A percentile compares a stretch with the other conserved stretches of the same genome.
Conservation (phyloP, 2,329 filamentous ascomycete genomes). For the Lizonia empirigonia region DNA sequence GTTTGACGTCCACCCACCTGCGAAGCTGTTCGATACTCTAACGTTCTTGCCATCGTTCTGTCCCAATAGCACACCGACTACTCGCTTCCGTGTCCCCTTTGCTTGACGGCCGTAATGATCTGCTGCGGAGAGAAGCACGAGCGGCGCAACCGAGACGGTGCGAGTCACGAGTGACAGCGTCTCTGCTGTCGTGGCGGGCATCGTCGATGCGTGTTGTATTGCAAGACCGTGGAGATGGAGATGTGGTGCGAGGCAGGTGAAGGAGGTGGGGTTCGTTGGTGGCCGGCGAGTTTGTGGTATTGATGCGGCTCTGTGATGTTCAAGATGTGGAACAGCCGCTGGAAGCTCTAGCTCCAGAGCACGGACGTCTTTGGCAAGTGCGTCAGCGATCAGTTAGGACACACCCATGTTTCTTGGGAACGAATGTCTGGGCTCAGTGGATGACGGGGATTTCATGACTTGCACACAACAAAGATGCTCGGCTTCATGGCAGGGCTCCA, state of each 20-base stretch:
- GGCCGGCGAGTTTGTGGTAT: conserved; percentile 28
- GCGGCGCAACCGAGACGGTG: conserved; percentile 94
- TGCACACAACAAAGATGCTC: no score
- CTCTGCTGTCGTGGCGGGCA: conserved; percentile 97
- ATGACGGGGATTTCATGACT: no score
- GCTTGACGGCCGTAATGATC: conserved; percentile 97
- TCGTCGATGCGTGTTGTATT: conserved; percentile 49
- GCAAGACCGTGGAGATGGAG: conserved; percentile 4
- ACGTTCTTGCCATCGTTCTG: conserved; percentile 97
- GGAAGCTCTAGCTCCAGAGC: conserved; percentile 23
- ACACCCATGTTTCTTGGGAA: no score
- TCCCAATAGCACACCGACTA: conserved; percentile 91
- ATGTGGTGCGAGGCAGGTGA: conserved; percentile 2
- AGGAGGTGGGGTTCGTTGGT: conserved; percentile 19
- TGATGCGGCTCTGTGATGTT: conserved; percentile 45
- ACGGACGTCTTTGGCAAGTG: conserved; percentile 15
- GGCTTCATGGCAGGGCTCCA: no score
- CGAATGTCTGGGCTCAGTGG: no score
- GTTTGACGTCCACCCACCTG: conserved; percentile 64
- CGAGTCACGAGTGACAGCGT: conserved; percentile 92
- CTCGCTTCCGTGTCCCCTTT: conserved; percentile 85
- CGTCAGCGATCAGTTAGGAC: conserved; percentile 27
- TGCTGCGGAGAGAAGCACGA: conserved; percentile 96
- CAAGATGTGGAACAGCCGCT: conserved; percentile 35
- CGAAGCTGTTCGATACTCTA: conserved; percentile 98